phyloP scores from a whole-genome alignment of 83 land plant genomes.

The Diphasiastrum complanatum region DNA sequence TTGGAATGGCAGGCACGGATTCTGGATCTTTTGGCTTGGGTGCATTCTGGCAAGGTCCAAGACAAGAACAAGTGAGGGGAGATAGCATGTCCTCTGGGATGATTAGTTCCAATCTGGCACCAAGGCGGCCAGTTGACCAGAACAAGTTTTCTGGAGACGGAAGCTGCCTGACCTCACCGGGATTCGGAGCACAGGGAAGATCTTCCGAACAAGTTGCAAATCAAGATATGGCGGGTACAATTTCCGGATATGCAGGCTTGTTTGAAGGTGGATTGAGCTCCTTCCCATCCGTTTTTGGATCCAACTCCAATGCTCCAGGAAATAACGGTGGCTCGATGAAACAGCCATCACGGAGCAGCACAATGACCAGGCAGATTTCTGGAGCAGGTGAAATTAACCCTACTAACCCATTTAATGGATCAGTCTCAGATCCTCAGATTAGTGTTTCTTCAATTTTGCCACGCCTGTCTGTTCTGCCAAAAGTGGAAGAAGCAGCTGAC shows the following conservation, averaged over 20 bases:
- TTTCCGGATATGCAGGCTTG: background rate
- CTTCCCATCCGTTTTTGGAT: background rate
- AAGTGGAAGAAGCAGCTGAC: conserved; percentile 33
- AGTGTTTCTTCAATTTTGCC: conserved; percentile 21
- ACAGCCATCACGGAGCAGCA: background rate
- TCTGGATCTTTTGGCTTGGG: conserved; percentile 7
- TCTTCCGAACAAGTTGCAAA: no score
- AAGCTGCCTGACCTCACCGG: no score
- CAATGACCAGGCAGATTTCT: background rate
- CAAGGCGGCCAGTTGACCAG: background rate
- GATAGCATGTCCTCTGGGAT: no score
- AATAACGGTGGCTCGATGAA: no score
- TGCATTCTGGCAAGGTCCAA: conserved; percentile 24
- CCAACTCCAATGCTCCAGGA: no score
- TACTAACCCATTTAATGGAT: background rate
- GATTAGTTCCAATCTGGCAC: background rate
- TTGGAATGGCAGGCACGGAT: conserved; percentile 24
- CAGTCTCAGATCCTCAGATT: no score
- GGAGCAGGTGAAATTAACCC: no score
- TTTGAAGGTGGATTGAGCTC: background rate
- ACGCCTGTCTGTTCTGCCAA: conserved; percentile 17
- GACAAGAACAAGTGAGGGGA: conserved; percentile 10
- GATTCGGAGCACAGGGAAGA: no score
- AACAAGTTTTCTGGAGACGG: no score
- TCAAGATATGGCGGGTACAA: no score